These are phyloP conservation scores for Taxillus chinensis DNA, from an alignment of 164 flowering plant species.

Conservation along the genomic window DNA sequence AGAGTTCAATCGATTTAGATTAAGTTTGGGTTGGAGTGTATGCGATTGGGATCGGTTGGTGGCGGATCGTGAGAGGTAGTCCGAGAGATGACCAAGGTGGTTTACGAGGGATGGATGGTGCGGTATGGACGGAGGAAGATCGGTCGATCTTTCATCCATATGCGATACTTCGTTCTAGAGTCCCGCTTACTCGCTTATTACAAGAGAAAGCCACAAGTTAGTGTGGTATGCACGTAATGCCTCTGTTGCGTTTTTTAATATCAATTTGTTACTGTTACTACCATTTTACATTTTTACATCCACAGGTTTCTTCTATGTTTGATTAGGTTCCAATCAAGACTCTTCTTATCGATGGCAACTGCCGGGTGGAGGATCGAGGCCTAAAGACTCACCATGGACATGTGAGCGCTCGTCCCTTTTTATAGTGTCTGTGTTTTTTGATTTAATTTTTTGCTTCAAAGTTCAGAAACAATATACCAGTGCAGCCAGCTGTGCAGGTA, in stretches of 20 bases:
- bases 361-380: slow-evolving; percentile 98
- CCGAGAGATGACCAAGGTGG: slow-evolving; percentile 56
- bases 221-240: slow-evolving; percentile 42
- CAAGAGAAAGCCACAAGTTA: slow-evolving; percentile 92
- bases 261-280: too few species aligned
- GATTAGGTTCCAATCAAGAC: slow-evolving; percentile 91
- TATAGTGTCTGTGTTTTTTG: slow-evolving; percentile 1
- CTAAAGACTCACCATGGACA: slow-evolving; percentile 97
- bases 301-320: background rate
- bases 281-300: too few species aligned
- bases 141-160: slow-evolving; percentile 91
- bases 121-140: slow-evolving; percentile 94
- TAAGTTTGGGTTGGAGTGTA: background rate
- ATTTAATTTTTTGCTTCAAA: background rate
- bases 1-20: background rate
- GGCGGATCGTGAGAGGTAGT: slow-evolving; percentile 2
- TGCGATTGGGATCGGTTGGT: background rate
- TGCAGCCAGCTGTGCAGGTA: too few species aligned
- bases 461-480: too few species aligned
- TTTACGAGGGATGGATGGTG: slow-evolving; percentile 99
- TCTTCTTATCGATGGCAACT: slow-evolving; percentile 83
- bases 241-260: background rate
- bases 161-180: slow-evolving; percentile 95
- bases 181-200: slow-evolving; percentile 84
- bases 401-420: slow-evolving; percentile 38